Base-by-base conservation (phyloP, 495 filamentous ascomycete species). In the Penicillium angulare region DNA sequence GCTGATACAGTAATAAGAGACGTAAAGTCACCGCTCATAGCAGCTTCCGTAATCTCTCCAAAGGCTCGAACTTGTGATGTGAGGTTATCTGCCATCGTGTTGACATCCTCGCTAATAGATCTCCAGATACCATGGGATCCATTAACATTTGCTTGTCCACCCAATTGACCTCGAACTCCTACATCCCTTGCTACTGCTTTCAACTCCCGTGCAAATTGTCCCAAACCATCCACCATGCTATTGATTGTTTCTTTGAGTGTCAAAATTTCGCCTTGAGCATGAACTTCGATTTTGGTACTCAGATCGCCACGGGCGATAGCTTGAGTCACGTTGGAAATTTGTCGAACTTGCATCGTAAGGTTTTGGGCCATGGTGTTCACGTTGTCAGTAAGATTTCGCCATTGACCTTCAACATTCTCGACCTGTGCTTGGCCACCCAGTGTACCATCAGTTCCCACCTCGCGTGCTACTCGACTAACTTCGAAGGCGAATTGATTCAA, bases 281-380 rank as follows among this genome's bases (percentile, higher is more conserved):
- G 88, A 31, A 92, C 91, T 21, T 85, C 84, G 51, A 96, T 92
- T 70, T 95, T 95, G 66, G 88, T 86, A 52, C 86, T 90, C 43
- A 96, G 74, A 65, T 96, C 90, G 39, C 91, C 91, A 47, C 79
- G 82, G 10, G 91, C 92, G 50, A 96, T 91, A 47, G 91, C 91
- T 15, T 90, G 92, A 1, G 91, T 96, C 52, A 96, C 91, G 55
- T 90, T 90, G 41, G 91, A 92, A 56, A 96, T 96, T 63, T 92
- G 89, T 60, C 91, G 86, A 46, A 96, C 91, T 67, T 96, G 91
- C 0, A 88, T 89, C 1, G 91, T 96, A 26, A 96, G 73, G 61
- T 96, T 96, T 75, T 89, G 92, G 57, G 91, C 91, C 90, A 96
- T 95, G 40, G 88, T 87, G 64, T 96, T 96, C 62, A 96, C 90